Conservation (phyloP, 805 yeast genomes). For the Kodamaea leandrae region DNA sequence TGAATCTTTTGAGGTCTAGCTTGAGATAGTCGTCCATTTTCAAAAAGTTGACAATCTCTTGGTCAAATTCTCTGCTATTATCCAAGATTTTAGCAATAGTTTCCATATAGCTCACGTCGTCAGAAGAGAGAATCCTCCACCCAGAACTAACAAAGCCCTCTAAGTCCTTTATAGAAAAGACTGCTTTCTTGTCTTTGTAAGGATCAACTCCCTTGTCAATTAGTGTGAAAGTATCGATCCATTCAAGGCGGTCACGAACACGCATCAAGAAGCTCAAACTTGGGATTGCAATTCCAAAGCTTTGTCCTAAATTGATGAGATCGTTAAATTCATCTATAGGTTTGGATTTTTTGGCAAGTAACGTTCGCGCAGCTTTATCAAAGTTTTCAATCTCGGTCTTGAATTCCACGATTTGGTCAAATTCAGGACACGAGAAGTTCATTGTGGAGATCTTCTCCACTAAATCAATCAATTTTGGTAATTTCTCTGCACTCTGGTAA, state of each 20-base stretch:
- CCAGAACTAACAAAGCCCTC: slow-evolving; percentile 29
- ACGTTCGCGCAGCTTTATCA: slow-evolving; percentile 43
- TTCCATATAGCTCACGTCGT: slow-evolving; percentile 29
- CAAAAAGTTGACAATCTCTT: slow-evolving; percentile 17
- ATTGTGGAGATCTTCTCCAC: slow-evolving; percentile 48
- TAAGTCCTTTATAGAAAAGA: slow-evolving; percentile 32
- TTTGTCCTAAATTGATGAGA: slow-evolving; percentile 54
- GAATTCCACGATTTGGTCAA: slow-evolving; percentile 56
- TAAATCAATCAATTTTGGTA: slow-evolving; percentile 36
- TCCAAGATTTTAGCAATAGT: slow-evolving; percentile 28
- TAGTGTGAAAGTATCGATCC: slow-evolving; percentile 32
- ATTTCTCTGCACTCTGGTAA: slow-evolving; percentile 13
- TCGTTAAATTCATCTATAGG: slow-evolving; percentile 47
- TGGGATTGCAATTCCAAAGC: slow-evolving; percentile 57
- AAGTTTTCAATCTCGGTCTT: slow-evolving; percentile 51
- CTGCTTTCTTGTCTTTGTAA: slow-evolving; percentile 32
- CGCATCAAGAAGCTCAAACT: slow-evolving; percentile 40
- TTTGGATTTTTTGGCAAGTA: slow-evolving; percentile 32
- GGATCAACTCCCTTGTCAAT: slow-evolving; percentile 43
- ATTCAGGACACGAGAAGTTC: slow-evolving; percentile 55
- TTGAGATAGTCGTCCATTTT: slow-evolving; percentile 17
- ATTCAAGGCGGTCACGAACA: slow-evolving; percentile 32
- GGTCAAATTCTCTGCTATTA: slow-evolving; percentile 25
- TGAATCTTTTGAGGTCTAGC: slow-evolving; percentile 24
- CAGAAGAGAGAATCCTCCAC: slow-evolving; percentile 18